Evolutionary conservation across 2,329 filamentous ascomycete genomes (phyloP), one percentile per base, ranked within the genome.

Genomic region (Herpotrichia juniperi): DNA sequence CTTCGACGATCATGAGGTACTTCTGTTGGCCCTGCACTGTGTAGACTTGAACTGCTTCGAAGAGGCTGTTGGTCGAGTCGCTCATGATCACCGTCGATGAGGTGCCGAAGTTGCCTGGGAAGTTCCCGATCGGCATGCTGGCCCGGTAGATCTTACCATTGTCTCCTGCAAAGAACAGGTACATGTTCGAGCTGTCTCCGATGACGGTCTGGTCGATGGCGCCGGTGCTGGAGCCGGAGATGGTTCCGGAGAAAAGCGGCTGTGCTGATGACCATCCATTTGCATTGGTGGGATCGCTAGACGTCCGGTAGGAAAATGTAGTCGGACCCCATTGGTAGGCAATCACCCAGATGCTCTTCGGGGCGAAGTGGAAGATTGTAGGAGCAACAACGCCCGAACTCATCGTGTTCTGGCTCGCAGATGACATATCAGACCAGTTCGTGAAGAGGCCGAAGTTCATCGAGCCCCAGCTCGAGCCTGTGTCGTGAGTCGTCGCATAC

Each of bases 1-100:
- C 77, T 69, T 89, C 86, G 28, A 88, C 84, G n/a, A 88, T 80
- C 83, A 88, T 87, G 50, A 88, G 80, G 70, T 88, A 88, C 57
- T 80, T 72, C 57, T 76, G 76, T 59, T 80, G 75, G 24, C 81
- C 82, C 26, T 78, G 40, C 51, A 88, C 62, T 1, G 79, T 86
- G 74, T 88, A 89, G 39, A 89, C 86, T 61, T 88, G 81, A 0
- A 87, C 84, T 0, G 85, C 85, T 64, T 89, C 86, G 67, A 88
- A 88, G 1, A 88, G 76, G 63, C 85, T 83, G 65, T 82, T 77
- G 12, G 50, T 74, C 1, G 77, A 73, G 67, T 85, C 85, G 63
- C 72, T 80, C 62, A 87, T 62, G 53, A 87, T 62, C 0, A 80
- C 70, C 2, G 77, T 79, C 1, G 75, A 80, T 0, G 76, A 50